Evolutionary conservation across 2,329 filamentous ascomycete species (phyloP), one percentile per base, ranked within the genome.

Genomic region (Xylaria sp.): DNA sequence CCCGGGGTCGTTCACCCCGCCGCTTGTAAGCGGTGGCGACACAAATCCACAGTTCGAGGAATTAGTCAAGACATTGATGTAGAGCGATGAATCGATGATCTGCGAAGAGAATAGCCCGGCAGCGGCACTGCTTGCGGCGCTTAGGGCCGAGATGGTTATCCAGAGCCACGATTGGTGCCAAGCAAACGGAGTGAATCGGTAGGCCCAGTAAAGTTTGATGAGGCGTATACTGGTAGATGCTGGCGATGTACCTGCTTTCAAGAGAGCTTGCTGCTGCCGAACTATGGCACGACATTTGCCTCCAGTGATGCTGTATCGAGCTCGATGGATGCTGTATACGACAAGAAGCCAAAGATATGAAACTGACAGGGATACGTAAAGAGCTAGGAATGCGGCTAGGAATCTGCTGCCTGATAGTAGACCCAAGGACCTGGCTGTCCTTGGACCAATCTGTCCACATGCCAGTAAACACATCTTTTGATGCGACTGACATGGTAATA

Each of bases 121-220:
- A 0, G 39, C 28, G 25, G n/a, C 18, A 39, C 51, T 6, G 25
- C 51, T 28, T 5, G 13, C 13, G 10, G 51, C 39, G 20, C 61
- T 23, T 7, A 56, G 0, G 13, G 6, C 28, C 2, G 52, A 48
- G 9, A 63, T 36, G 18, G 10, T 1, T 33, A 63, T 56, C 51
- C 36, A 56, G n/a, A 63, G 51, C 52, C 61, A 64, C 3, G 61
- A 64, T 25, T 64, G n/a, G 5, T 13, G 36, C 61, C 51, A 64
- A 1, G 41, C 39, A 56, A 18, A 56, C 1, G 51, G 28, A 1
- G 39, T 39, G 1, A 6, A 57, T 9, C 51, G 61, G 18, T 64
- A 56, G 12, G 51, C 52, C 61, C 61, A 64, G 28, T 56, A 64
- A 1, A 64, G 41, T 28, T 64, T 64, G n/a, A 56, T 39, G 12